phyloP scores from a whole-genome alignment of 768 basidiomycete species.

The Rhizopogon sp. region DNA sequence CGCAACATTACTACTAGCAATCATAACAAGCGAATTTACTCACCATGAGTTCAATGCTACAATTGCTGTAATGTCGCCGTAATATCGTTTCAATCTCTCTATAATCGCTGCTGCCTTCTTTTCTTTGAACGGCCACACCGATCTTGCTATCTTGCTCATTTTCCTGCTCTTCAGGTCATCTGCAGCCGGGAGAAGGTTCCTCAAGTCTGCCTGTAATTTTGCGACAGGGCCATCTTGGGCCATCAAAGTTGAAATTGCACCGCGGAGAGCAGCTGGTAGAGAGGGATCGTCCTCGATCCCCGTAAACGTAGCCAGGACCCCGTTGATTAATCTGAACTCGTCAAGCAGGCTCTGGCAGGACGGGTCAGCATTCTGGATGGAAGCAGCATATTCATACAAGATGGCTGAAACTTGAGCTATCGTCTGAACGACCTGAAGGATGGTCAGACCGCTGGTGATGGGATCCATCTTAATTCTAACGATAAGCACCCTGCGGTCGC shows the following conservation, averaged over 20 bases:
- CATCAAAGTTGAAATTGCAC: background rate
- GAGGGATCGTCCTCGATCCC: background rate
- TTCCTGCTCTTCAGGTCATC: background rate
- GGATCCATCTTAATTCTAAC: background rate
- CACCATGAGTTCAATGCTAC: background rate
- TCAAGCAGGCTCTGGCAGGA: background rate
- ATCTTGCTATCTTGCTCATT: background rate
- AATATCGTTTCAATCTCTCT: background rate
- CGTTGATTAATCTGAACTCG: background rate
- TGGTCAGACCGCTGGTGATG: background rate
- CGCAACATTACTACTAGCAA: background rate
- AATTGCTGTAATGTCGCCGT: background rate
- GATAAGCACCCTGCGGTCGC: background rate
- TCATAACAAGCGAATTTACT: too few relatives aligned
- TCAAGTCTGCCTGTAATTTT: background rate
- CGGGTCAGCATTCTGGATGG: background rate
- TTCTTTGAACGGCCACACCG: slow-evolving; percentile 4
- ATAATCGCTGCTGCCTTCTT: background rate
- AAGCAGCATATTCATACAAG: background rate
- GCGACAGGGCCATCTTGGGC: background rate
- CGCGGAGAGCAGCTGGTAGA: background rate
- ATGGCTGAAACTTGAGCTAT: background rate
- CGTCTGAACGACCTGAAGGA: background rate
- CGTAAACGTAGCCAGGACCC: background rate
- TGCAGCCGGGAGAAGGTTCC: background rate